Base-by-base conservation (phyloP, 768 basidiomycete species). In the Termitomyces sp. region DNA sequence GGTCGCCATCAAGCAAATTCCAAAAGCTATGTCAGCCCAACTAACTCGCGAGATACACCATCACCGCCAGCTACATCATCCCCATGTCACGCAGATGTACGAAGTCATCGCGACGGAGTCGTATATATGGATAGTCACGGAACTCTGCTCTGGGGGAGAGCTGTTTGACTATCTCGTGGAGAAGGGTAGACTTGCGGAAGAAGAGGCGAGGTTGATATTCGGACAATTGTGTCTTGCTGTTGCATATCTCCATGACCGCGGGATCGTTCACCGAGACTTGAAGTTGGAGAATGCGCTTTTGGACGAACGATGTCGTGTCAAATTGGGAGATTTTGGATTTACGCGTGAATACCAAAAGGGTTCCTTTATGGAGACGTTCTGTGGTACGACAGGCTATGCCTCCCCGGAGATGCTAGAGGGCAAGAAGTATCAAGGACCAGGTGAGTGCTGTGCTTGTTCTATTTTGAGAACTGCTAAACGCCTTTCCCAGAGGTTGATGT, bases 21-120 rank as follows among this genome's bases (percentile, higher is more conserved):
- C 96, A 35, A 98, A 98, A 71, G 83, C 86, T 54, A 84, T 94
- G 78, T 92, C 95, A 31, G 82, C 94, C 6, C 82, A 89, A 16
- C 80, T 99, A 38, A 99, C 97, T 25, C 85, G 96, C 60, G 96
- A 99, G 74, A 97, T 99, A 52, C 96, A 99, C 66, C 97, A 99
- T 65, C 96, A 99, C 73, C 89, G 96, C 48, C 90, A 93, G 46
- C 82, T 99, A 12, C 97, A 97, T 67, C 96, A 98, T 65, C 94
- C 94, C 0, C 86, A 97, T 67, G 84, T 99, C 64, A 91, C 94
- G 13, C 94, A 96, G 66, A 86, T 98, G 71, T 97, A 91, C 75
- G 96, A 99, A 73, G 92, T 98, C 66, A 91, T 98, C 67, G 97
- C 97, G 9, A 98, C 97, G 1, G 97, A 99, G 72, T 82, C 84